Conservation (phyloP, 352 stramenopile species). For the Phytophthora niederhauseri region DNA sequence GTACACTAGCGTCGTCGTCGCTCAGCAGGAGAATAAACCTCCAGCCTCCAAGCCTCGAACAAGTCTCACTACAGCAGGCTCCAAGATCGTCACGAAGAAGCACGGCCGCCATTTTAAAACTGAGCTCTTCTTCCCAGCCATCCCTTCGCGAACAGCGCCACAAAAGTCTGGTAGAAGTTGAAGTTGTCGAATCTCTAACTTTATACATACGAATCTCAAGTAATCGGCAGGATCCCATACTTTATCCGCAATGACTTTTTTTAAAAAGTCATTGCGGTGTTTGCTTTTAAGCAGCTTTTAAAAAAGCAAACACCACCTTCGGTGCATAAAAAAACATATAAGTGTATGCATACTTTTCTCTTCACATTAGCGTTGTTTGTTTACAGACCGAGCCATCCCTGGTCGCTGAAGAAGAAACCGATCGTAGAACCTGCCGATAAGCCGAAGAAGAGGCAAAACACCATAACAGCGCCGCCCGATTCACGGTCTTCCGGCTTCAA, state of each 20-base stretch:
- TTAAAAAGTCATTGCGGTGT: too few species aligned
- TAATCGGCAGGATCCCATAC: not conserved
- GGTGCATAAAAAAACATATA: not conserved
- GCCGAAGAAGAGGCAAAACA: slow-evolving; percentile 52
- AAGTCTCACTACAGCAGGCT: slow-evolving; percentile 6
- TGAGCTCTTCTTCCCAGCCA: slow-evolving; percentile 38
- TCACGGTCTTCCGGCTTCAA: slow-evolving; percentile 52
- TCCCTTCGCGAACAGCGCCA: slow-evolving; percentile 15
- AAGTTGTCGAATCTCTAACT: not conserved
- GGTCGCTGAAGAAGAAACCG: slow-evolving; percentile 44
- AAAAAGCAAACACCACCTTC: too few species aligned
- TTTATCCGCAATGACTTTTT: not conserved
- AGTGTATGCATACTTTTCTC: slow-evolving; percentile 2
- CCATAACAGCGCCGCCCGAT: slow-evolving; percentile 53
- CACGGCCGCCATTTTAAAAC: slow-evolving; percentile 42
- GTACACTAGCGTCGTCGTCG: slow-evolving; percentile 38
- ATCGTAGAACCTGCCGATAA: slow-evolving; percentile 44
- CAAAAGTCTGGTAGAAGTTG: slow-evolving; percentile 14
- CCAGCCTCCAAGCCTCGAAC: slow-evolving; percentile 4
- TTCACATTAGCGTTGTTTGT: slow-evolving; percentile 1
- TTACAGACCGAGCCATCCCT: slow-evolving; percentile 46
- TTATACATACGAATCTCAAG: not conserved
- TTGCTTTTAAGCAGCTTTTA: too few species aligned
- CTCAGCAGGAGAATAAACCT: slow-evolving; percentile 14
- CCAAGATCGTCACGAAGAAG: slow-evolving; percentile 34